Evolutionary conservation across 305 asterid genomes (phyloP).

Genomic region (Ajuga reptans): DNA sequence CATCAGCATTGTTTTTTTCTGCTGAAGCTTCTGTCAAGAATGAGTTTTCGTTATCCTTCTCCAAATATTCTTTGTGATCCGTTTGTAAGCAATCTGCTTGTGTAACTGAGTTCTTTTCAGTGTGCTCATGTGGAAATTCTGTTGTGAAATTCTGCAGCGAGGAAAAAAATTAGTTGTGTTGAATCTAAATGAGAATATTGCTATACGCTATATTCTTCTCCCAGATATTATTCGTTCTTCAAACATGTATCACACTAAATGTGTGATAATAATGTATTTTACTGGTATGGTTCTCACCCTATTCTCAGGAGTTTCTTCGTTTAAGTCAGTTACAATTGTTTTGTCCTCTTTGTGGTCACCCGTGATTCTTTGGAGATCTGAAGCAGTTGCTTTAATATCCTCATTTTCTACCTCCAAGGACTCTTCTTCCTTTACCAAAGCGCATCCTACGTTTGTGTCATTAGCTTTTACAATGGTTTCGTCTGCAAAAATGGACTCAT

Average conservation of each 20-base stretch:
- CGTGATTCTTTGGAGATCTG: constrained; percentile 5
- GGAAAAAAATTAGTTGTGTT: too few species aligned
- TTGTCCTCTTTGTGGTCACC: constrained; percentile 10
- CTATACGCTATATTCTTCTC: too few species aligned
- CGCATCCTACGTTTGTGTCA: constrained; percentile 10
- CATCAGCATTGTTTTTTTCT: constrained; percentile 13
- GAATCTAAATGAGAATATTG: too few species aligned
- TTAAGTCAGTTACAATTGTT: background rate
- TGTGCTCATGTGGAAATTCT: constrained; percentile 10
- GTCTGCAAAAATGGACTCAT: background rate
- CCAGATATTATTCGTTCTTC: too few species aligned
- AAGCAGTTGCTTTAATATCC: constrained; percentile 3
- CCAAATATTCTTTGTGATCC: constrained; percentile 25
- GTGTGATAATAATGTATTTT: background rate
- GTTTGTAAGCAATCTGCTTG: constrained; percentile 18
- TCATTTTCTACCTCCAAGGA: constrained; percentile 19
- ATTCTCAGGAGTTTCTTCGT: constrained; percentile 19
- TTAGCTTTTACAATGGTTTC: background rate
- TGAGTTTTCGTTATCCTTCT: constrained; percentile 1
- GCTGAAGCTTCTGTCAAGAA: constrained; percentile 5
- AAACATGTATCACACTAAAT: too few species aligned
- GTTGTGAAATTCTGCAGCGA: too few species aligned
- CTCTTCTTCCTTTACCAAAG: constrained; percentile 21
- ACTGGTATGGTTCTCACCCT: constrained; percentile 6
- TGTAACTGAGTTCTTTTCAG: constrained; percentile 17